Percentiles rank a stretch among this genome's conserved stretches.
phyloP scores from a whole-genome alignment of 768 basidiomycete genomes.

The Collybia mongolica region DNA sequence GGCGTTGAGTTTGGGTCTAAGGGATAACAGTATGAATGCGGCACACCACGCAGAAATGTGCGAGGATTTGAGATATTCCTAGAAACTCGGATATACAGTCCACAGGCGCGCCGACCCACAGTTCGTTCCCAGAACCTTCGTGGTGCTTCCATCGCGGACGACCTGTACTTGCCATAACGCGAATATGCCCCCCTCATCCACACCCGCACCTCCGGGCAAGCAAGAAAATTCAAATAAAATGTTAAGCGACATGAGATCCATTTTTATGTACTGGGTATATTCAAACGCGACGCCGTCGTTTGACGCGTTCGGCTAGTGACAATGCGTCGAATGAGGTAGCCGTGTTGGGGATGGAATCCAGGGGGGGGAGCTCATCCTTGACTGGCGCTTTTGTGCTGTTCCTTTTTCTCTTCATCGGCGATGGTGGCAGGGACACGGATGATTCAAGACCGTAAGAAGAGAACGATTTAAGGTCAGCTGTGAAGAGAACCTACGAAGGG shows the following conservation, averaged over 20 bases:
- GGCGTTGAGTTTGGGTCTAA: too few species aligned
- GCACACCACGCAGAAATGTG: too few species aligned
- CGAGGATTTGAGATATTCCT: too few species aligned
- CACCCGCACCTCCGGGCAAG: not conserved
- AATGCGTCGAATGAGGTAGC: conserved; percentile 6
- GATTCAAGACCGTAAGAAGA: conserved; percentile 50
- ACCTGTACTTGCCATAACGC: too few species aligned
- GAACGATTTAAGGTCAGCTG: conserved; percentile 71
- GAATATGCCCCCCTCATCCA: too few species aligned
- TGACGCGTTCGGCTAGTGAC: conserved; percentile 41
- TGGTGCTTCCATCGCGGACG: too few species aligned
- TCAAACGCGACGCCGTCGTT: conserved; percentile 31
- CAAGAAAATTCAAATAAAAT: too few species aligned
- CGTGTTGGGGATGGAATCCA: not conserved
- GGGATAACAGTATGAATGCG: too few species aligned
- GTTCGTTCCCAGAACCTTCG: too few species aligned
- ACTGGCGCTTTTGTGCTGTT: not conserved
- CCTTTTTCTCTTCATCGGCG: conserved; percentile 30
- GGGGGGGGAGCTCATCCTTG: not conserved
- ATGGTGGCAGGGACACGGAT: conserved; percentile 25
- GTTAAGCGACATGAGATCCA: too few species aligned
- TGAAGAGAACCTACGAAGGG: conserved; percentile 61
- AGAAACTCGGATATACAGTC: too few species aligned
- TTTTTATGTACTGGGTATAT: conserved; percentile 1
- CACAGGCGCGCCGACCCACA: too few species aligned